Evolutionary conservation across 2,329 filamentous ascomycete species (phyloP), one percentile per base, ranked within the genome.

Genomic region (Colletotrichum spinosum): DNA sequence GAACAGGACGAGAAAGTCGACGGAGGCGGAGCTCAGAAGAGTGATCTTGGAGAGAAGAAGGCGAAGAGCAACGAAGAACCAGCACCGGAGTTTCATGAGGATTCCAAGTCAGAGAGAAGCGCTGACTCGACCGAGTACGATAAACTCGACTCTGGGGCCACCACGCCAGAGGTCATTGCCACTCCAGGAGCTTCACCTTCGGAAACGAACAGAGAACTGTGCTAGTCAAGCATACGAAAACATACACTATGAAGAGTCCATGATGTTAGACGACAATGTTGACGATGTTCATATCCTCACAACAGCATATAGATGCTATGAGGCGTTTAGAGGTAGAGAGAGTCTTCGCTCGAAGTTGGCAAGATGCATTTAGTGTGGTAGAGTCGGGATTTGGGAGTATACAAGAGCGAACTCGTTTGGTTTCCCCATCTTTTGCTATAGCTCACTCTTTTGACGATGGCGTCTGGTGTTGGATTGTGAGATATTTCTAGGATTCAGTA

Each of bases 141-240:
- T 39, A 67, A 69, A 34, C 34, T 69, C 15, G 65, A 69, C 45
- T 69, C 67, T 3, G 65, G 67, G 7, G 51, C 57, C 25, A 56
- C 60, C 9, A 69, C 67, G 2, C 67, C 65, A 6, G 65, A 64
- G 15, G 55, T 69, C 9, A 17, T 68, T 49, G 60, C 60, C 51
- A 76, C 75, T n/a, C 75, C 75, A 6, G 70, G 71, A 11, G 69
- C 73, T 4, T 76, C 75, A 1, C 75, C 75, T 1, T 59, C 71
- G 7, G 75, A 76, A 50, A 68, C 69, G 42, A 70, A 74, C 33
- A 76, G 72, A 34, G 56, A 69, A 25, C 41, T 69, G 25, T 65
- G 56, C 46, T 69, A 66, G 61, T 50, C 17, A 13, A 10, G 49
- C 39, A 4, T 25, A 60, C 12, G 11, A 41, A 58, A 56, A 17